Evolutionary conservation across 768 basidiomycete genomes (phyloP).

Genomic region (Mycena chlorophos): DNA sequence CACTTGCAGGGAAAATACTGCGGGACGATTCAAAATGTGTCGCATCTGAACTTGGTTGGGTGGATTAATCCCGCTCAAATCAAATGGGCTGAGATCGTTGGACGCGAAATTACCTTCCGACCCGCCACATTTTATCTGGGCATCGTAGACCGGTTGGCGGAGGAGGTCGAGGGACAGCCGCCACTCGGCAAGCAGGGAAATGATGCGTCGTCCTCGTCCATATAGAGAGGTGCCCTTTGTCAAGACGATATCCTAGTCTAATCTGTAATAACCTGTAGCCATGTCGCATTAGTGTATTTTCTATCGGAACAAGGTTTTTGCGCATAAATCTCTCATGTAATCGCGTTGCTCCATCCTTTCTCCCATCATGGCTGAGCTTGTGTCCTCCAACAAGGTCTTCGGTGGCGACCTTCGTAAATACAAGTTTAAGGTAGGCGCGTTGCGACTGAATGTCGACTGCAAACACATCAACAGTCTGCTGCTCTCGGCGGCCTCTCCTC

Average conservation of each 20-base stretch:
- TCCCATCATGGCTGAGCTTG: slow-evolving; percentile 42
- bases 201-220: too few species aligned
- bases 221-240: neutral
- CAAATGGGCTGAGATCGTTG: slow-evolving; percentile 86
- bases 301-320: neutral
- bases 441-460: slow-evolving; percentile 17
- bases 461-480: slow-evolving; percentile 49
- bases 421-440: slow-evolving; percentile 64
- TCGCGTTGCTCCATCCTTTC: slow-evolving; percentile 8
- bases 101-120: slow-evolving; percentile 87
- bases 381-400: slow-evolving; percentile 75
- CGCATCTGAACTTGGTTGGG: slow-evolving; percentile 89
- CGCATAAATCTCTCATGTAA: neutral
- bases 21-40: slow-evolving; percentile 88
- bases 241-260: neutral
- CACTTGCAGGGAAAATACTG: slow-evolving; percentile 79
- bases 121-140: slow-evolving; percentile 91
- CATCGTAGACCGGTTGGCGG: slow-evolving; percentile 75
- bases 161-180: slow-evolving; percentile 65
- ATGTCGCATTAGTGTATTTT: neutral
- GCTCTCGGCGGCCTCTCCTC: slow-evolving; percentile 69
- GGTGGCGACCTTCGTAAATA: slow-evolving; percentile 84
- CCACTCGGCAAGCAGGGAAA: slow-evolving; percentile 11
- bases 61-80: slow-evolving; percentile 91
- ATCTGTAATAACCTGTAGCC: neutral